Evolutionary conservation across 176 grass and related monocot genomes (phyloP), one percentile per base, ranked within the genome.

Genomic region (Oryza glumipatula): DNA sequence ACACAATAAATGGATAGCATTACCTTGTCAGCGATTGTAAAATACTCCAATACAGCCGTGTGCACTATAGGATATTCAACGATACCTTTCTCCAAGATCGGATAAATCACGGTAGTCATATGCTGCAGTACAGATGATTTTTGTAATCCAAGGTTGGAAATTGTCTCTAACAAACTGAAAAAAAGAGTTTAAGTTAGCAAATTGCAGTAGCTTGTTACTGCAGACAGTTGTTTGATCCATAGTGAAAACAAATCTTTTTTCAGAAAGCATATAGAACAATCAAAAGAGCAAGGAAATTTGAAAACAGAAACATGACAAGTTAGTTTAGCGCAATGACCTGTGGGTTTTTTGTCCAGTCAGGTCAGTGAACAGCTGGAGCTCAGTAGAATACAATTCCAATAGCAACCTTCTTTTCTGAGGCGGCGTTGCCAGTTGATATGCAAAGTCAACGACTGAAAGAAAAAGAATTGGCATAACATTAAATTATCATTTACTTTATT

Each of bases 1-100:
- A 45, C 24, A 38, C 1, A 39, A 32, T 33, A 69, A 76, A 51
- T 52, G 52, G 70, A 38, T 17, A 68, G 10, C 35, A 78, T 78
- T 91, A 98, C 96, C 96, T 94, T 95, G 74, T 98, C 96, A 49
- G 96, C 96, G 36, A 98, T 98, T 85, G 93, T 92, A 43, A 98
- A 89, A 76, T 95, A 98, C 63, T 98, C 96, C 44, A 95, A 38
- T 68, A 98, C 78, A 46, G 76, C 74, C 1, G 76, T 95, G 91
- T 95, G 93, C 35, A 94, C 73, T 78, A 98, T 98, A 77, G 91
- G 92, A 73, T 94, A 95, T 24, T 95, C 91, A 80, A 95, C 83
- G 80, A 87, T 94, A 67, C 93, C 96, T 88, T 98, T 98, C 73
- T 92, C 93, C 83, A 98, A 87, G 56, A 98, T 82, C 65, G 86